phyloP scores from a whole-genome alignment of 2,329 filamentous ascomycete genomes.

The Celoporthe dispersa region DNA sequence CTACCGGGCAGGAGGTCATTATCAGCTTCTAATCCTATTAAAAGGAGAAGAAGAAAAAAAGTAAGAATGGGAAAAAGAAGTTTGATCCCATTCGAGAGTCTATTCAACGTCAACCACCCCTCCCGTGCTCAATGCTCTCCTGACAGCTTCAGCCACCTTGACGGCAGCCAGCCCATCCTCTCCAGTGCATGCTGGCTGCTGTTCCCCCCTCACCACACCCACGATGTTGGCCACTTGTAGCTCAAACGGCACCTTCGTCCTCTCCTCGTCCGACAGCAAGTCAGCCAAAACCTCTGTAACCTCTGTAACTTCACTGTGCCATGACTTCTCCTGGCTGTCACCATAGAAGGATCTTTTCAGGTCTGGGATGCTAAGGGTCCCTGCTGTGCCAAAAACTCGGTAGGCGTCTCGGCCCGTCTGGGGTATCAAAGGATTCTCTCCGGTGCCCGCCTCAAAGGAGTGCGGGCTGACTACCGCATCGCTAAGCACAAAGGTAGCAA shows the following conservation, averaged over 20 bases:
- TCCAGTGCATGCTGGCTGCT: constrained; percentile 20
- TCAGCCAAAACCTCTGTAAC: constrained; percentile 14
- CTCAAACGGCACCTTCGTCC: constrained; percentile 20
- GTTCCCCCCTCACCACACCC: constrained; percentile 8
- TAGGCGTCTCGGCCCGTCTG: constrained; percentile 51
- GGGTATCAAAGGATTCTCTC: constrained; percentile 60
- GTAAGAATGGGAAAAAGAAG: background rate
- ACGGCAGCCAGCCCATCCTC: constrained; percentile 25
- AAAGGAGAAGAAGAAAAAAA: no score
- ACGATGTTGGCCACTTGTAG: constrained; percentile 22
- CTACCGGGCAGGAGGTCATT: constrained; percentile 12
- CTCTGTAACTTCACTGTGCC: constrained; percentile 15
- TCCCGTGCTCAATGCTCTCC: constrained; percentile 17
- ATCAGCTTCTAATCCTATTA: no score
- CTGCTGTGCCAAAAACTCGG: constrained; percentile 43
- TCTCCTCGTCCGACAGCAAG: constrained; percentile 21
- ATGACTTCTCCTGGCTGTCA: constrained; percentile 10
- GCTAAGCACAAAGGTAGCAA: constrained; percentile 60
- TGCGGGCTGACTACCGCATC: constrained; percentile 57
- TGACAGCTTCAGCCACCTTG: constrained; percentile 23
- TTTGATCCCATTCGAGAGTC: background rate
- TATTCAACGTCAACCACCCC: constrained; percentile 15
- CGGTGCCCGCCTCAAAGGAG: constrained; percentile 61
- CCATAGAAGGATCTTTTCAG: constrained; percentile 24
- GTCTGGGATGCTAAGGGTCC: constrained; percentile 30